Conservation (phyloP, 345 rosid genomes). For the Salix exigua region DNA sequence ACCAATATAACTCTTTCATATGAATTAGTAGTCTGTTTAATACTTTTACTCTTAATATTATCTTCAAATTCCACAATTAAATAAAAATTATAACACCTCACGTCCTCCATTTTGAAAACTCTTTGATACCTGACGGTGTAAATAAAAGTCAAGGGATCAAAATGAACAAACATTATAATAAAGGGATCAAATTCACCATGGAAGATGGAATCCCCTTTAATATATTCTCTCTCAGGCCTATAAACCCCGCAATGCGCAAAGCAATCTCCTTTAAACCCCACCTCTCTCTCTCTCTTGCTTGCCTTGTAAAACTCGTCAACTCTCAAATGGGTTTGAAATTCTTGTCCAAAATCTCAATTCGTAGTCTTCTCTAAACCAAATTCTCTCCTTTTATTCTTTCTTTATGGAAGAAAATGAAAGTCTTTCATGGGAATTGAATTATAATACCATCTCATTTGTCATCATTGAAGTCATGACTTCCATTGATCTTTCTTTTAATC, state of each 20-base stretch:
- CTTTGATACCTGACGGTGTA: neutral
- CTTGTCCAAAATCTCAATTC: neutral
- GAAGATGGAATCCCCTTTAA: neutral
- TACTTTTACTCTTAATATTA: neutral
- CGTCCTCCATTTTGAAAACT: too few species aligned
- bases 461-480: slow-evolving; percentile 3
- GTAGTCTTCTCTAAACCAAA: neutral
- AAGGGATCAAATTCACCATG: neutral
- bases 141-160: neutral
- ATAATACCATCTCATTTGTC: neutral
- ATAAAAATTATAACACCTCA: too few species aligned
- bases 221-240: slow-evolving; percentile 34
- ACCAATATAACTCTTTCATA: neutral
- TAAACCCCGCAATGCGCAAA: slow-evolving; percentile 31
- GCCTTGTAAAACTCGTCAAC: neutral
- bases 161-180: neutral
- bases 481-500: slow-evolving; percentile 22
- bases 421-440: slow-evolving; percentile 7
- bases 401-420: slow-evolving; percentile 26
- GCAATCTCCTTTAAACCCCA: neutral
- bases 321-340: neutral
- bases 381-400: neutral
- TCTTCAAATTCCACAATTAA: too few species aligned
- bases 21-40: neutral
- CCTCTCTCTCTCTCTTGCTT: neutral